Evolutionary conservation across 2,329 filamentous ascomycete species (phyloP).

Genomic region (Didymella pinodella): DNA sequence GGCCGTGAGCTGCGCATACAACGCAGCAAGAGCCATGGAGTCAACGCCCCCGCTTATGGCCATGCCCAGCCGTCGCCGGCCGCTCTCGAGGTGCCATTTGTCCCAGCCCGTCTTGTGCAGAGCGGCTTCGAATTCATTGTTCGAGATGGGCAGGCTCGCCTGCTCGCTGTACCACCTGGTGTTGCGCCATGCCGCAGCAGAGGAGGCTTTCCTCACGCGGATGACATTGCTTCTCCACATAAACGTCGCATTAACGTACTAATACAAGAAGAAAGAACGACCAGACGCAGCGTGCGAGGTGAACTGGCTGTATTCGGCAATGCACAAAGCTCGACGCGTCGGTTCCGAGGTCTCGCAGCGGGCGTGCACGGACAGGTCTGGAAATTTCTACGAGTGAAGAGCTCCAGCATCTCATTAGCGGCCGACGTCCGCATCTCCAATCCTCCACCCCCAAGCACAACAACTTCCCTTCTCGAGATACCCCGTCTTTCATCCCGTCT

Average conservation of each 20-base stretch:
- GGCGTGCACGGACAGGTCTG: slow-evolving; percentile 27
- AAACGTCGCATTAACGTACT: slow-evolving; percentile 32
- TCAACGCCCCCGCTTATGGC: slow-evolving; percentile 94
- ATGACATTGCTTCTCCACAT: slow-evolving; percentile 50
- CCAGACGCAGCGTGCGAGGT: not conserved
- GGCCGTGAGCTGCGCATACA: slow-evolving; percentile 61
- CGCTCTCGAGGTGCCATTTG: slow-evolving; percentile 3
- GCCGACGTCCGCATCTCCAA: slow-evolving; percentile 23
- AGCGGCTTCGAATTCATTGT: slow-evolving; percentile 39
- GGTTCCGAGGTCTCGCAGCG: slow-evolving; percentile 28
- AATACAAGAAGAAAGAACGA: not conserved
- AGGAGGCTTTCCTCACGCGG: slow-evolving; percentile 43
- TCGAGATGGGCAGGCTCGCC: slow-evolving; percentile 32
- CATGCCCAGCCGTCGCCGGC: slow-evolving; percentile 56
- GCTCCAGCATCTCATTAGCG: slow-evolving; percentile 18
- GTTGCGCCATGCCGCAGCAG: slow-evolving; percentile 23
- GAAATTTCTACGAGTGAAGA: slow-evolving; percentile 30
- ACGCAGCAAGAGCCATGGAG: slow-evolving; percentile 91
- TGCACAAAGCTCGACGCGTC: slow-evolving; percentile 18
- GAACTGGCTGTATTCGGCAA: slow-evolving; percentile 1
- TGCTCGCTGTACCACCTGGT: slow-evolving; percentile 35
- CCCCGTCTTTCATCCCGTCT: slow-evolving; percentile 21
- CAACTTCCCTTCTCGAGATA: slow-evolving; percentile 26
- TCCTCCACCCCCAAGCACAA: slow-evolving; percentile 16
- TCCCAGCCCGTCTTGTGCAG: not conserved